Base-by-base conservation (phyloP, 2,329 filamentous ascomycete species). In the Alternaria burnsii region DNA sequence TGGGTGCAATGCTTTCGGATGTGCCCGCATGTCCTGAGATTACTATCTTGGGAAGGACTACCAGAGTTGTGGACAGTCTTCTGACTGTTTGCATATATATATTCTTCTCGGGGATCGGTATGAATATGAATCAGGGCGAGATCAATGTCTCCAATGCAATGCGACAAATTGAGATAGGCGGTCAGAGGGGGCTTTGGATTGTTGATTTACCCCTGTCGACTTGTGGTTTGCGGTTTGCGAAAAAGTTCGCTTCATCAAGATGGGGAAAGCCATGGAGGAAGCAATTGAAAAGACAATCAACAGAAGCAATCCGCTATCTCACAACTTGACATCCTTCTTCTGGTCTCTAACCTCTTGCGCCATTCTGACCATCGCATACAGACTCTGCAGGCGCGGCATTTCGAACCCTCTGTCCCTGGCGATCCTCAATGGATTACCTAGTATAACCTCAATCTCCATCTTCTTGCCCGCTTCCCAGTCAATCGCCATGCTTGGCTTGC, bases 371-470 rank as follows among this genome's bases (percentile, higher is more conserved):
- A 91, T 73, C 26, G 88, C 89, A 80, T 91, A 91, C 66, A 91
- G 68, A 22, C 79, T 89, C 80, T 91, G 88, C 79, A 91, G 71
- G 73, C 88, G 80, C 11, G 88, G 88, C 85, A 91, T 85, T 69
- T 89, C 85, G 5, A 88, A 84, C 0, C 89, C 89, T 52, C 84
- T 83, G 54, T 82, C 83, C 66, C 87, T 80, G 10, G 89, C 89
- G 47, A 90, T 87, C 65, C 87, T 80, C 30, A 91, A 86, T 1
- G 89, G 88, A 72, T 92, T 91, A 1, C 90, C 89, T 24, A 92
- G 73, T 41, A 92, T 91, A 36, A 91, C 89, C 77, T 92, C 90
- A 52, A 92, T 74, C 80, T 92, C 90, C 83, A 92, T 83, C 41
- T 84, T 84, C 71, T 87, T 83, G 0, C 87, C 87, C 2, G 82